Conservation (phyloP, 2,329 filamentous ascomycete species). For the Penicillium sp. region DNA sequence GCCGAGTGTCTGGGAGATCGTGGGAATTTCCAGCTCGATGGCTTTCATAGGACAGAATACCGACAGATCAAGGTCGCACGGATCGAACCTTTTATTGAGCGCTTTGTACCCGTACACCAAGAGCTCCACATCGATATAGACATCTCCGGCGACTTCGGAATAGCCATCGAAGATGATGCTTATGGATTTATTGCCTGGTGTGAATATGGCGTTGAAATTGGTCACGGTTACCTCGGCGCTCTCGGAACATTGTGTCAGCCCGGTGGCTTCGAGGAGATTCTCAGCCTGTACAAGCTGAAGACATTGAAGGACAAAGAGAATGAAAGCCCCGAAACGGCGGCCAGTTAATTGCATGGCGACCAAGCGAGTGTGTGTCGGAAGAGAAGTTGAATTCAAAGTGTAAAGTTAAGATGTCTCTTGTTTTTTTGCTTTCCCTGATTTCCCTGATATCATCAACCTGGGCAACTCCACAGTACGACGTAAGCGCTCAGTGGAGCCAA, state of each 20-base stretch:
- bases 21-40: slow-evolving; percentile 69
- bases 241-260: slow-evolving; percentile 19
- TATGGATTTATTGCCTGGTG: slow-evolving; percentile 46
- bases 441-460: slow-evolving; percentile 9
- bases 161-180: slow-evolving; percentile 67
- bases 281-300: slow-evolving; percentile 13
- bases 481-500: slow-evolving; percentile 12
- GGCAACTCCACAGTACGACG: slow-evolving; percentile 12
- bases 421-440: not conserved
- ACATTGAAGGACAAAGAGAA: slow-evolving; percentile 4
- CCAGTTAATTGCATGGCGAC: slow-evolving; percentile 8
- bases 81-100: slow-evolving; percentile 66
- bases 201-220: slow-evolving; percentile 39
- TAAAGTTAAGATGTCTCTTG: not conserved
- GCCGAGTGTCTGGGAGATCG: slow-evolving; percentile 64
- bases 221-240: slow-evolving; percentile 18
- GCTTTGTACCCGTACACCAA: slow-evolving; percentile 80
- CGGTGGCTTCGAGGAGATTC: slow-evolving; percentile 18
- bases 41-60: slow-evolving; percentile 89
- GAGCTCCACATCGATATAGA: slow-evolving; percentile 72
- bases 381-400: not conserved
- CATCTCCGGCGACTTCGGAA: slow-evolving; percentile 79
- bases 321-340: slow-evolving; percentile 2
- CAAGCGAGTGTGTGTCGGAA: slow-evolving; percentile 1
- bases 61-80: slow-evolving; percentile 66